A percentile compares a stretch with the other conserved stretches of the same genome.
Evolutionary conservation across 2,329 filamentous ascomycete genomes (phyloP).

Genomic region (Stagonosporopsis cucurbitacearum): DNA sequence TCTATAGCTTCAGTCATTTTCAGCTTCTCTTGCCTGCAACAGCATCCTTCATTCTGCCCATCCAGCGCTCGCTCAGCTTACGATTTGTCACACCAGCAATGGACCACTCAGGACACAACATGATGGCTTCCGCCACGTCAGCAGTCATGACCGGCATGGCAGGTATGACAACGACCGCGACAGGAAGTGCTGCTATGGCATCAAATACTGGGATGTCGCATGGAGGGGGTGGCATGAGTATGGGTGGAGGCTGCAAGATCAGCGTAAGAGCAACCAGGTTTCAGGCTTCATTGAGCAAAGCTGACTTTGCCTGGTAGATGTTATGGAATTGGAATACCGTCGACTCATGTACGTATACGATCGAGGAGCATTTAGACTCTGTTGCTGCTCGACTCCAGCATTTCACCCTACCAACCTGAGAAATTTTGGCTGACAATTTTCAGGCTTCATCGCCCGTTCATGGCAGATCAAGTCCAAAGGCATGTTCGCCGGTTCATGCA

Average conservation of each 20-base stretch:
- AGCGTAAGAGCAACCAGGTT: slow-evolving; percentile 26
- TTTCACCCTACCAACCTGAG: not conserved
- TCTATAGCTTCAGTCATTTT: not conserved
- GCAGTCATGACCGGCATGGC: slow-evolving; percentile 25
- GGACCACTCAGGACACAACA: slow-evolving; percentile 19
- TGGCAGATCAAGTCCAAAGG: slow-evolving; percentile 74
- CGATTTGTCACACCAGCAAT: slow-evolving; percentile 6
- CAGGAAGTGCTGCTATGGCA: slow-evolving; percentile 30
- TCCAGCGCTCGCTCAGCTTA: not conserved
- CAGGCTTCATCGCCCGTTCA: slow-evolving; percentile 67
- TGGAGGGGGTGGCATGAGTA: slow-evolving; percentile 26
- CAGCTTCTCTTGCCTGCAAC: not conserved
- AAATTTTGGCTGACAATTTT: not conserved
- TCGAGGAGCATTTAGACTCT: not conserved
- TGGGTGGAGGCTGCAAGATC: slow-evolving; percentile 43
- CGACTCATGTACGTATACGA: slow-evolving; percentile 59
- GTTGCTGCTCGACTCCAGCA: not conserved
- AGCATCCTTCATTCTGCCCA: not conserved
- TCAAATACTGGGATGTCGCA: slow-evolving; percentile 27
- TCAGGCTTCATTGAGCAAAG: no score
- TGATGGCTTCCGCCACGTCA: slow-evolving; percentile 5
- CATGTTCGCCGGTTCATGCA: slow-evolving; percentile 82
- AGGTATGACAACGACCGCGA: slow-evolving; percentile 24
- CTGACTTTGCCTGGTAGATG: slow-evolving; percentile 57
- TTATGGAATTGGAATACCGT: slow-evolving; percentile 81